Conservation (phyloP, 176 grass and related monocot species). For the sorghum (Sorghum bicolor) region DNA sequence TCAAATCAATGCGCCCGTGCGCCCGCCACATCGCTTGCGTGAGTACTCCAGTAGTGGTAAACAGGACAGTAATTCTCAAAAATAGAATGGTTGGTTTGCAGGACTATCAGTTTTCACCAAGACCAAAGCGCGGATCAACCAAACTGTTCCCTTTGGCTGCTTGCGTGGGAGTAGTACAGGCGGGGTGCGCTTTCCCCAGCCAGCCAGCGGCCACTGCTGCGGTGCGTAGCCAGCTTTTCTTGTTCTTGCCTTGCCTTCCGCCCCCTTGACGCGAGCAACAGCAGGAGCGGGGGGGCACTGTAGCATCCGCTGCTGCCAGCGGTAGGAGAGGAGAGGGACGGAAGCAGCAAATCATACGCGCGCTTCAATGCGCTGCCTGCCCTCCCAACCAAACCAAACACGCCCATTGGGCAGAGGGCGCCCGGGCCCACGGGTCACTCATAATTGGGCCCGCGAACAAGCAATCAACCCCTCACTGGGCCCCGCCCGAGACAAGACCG, state of each 20-base stretch:
- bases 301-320: too few species aligned
- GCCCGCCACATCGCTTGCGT: too few species aligned
- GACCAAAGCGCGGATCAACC: background rate
- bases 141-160: background rate
- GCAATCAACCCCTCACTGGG: conserved; percentile 9
- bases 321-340: background rate
- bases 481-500: conserved; percentile 27
- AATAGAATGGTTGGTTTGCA: background rate
- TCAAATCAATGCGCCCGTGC: background rate
- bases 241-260: background rate
- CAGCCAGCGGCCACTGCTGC: background rate
- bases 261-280: background rate
- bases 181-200: background rate
- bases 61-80: background rate
- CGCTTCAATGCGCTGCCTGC: conserved; percentile 20
- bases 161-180: background rate
- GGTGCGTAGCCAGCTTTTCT: background rate
- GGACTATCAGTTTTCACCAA: background rate
- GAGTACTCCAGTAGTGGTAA: background rate
- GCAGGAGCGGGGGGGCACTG: background rate
- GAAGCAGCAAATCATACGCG: conserved; percentile 33
- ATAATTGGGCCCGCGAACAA: conserved; percentile 7
- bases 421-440: background rate
- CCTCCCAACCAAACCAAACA: background rate
- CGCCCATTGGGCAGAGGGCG: background rate